Evolutionary conservation across 257 asterid genomes (phyloP), one percentile per base, ranked within the genome.

Genomic region (Plantago ovata): DNA sequence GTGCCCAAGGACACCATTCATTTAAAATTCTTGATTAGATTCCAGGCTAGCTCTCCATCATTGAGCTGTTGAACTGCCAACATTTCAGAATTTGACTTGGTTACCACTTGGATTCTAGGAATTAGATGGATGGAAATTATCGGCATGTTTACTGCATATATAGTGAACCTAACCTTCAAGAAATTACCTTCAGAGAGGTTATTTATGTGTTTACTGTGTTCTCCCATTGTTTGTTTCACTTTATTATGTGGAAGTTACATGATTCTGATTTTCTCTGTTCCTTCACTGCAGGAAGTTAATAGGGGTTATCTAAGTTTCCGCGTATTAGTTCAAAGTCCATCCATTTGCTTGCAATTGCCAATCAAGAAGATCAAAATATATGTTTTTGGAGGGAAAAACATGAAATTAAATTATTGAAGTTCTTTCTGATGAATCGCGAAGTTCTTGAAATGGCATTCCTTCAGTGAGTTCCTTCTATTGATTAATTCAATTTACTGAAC

Each of bases 401-500:
- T 53, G 58, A 53, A 53, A 53, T 28, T 1, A 53, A 53, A 32
- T 53, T 32, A 9, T 19, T n/a, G 3, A 42, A 53, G 43, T 53
- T 24, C 12, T 53, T 53, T 19, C 10, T 53, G 43, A 32, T 9
- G 9, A 43, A 43, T 2, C 18, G 48, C n/a, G n/a, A n/a, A n/a
- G n/a, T n/a, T n/a, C n/a, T n/a, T n/a, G n/a, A n/a, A n/a, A n/a
- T n/a, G n/a, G n/a, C n/a, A n/a, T n/a, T n/a, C n/a, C n/a, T n/a
- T n/a, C n/a, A n/a, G n/a, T n/a, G n/a, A n/a, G n/a, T n/a, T n/a
- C n/a, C n/a, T n/a, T n/a, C n/a, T n/a, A n/a, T n/a, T n/a, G n/a
- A n/a, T n/a, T n/a, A n/a, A n/a, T n/a, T n/a, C n/a, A n/a, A n/a
- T n/a, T n/a, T n/a, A n/a, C n/a, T n/a, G n/a, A n/a, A n/a, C n/a